Base-by-base conservation (phyloP, 2,329 filamentous ascomycete species). In the Pseudogymnoascus sp. region DNA sequence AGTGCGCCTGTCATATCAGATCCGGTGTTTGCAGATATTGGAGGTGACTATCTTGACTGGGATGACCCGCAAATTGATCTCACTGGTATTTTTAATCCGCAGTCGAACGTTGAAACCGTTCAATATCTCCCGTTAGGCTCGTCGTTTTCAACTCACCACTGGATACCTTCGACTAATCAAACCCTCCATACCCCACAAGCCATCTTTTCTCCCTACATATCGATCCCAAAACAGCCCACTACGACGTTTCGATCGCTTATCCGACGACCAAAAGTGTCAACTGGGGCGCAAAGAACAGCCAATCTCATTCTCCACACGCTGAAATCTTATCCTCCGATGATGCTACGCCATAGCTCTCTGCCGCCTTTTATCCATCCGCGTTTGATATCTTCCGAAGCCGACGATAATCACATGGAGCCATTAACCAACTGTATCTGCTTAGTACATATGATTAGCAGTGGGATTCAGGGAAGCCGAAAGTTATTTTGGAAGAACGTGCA, bases 401-500 rank as follows among this genome's bases (percentile, higher is more conserved):
- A 70, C 5, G 68, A 67, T 28, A 63, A 67, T 7, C 42, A 73
- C 4, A 70, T 75, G 68, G 76, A 78, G 65, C 70, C 76, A 38
- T 66, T 79, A 7, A 70, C 64, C 5, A 79, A 77, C 60, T 79
- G 78, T 64, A 73, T 78, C n/a, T 76, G 71, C 63, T 65, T 79
- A 38, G 65, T 78, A 26, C 71, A 75, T 61, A 78, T 79, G 76
- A 71, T 78, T 21, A 71, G 70, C 8, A 70, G 69, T 40, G 68
- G 69, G 3, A 62, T 71, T 1, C 69, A 68, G 50, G 74, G 74
- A 0, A 76, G 72, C 67, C 73, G 74, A 62, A 78, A 75, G 62
- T 63, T 79, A 21, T 78, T 79, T 62, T 80, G 78, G 78, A 76
- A 71, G 61, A 79, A 79, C 67, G 76, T 80, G 21, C 66, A 69